Conservation (phyloP, 441 rosid species). For the Arabidopsis lyrata region DNA sequence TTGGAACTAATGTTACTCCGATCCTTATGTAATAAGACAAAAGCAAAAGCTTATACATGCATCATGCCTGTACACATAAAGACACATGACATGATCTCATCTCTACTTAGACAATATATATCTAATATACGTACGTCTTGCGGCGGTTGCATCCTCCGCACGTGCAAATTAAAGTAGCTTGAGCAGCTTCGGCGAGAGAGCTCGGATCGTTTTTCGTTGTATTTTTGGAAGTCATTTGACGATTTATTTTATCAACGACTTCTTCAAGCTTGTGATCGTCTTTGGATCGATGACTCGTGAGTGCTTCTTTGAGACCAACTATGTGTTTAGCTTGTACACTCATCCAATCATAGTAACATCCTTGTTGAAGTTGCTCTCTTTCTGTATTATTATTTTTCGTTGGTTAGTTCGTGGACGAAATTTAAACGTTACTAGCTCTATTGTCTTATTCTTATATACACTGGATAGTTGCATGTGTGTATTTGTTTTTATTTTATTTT, state of each 20-base stretch:
- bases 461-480: slow-evolving; percentile 5
- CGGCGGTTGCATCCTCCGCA: too few species aligned
- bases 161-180: slow-evolving; percentile 41
- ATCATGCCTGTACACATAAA: too few species aligned
- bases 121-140: too few species aligned
- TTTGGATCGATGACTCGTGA: slow-evolving; percentile 4
- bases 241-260: slow-evolving; percentile 31
- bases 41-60: too few species aligned
- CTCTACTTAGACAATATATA: too few species aligned
- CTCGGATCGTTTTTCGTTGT: slow-evolving; percentile 34
- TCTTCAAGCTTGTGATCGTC: slow-evolving; percentile 14
- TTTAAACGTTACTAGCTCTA: background rate
- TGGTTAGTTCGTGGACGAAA: background rate
- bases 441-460: slow-evolving; percentile 5
- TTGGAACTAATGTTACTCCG: too few species aligned
- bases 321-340: slow-evolving; percentile 52
- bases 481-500: too few species aligned
- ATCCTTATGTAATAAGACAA: too few species aligned
- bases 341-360: slow-evolving; percentile 58
- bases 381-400: background rate
- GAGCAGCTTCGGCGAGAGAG: slow-evolving; percentile 33
- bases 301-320: slow-evolving; percentile 43
- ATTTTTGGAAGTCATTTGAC: slow-evolving; percentile 40
- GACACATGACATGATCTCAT: too few species aligned
- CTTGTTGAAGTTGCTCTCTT: slow-evolving; percentile 18